These are phyloP conservation scores for Balakata baccata DNA, from an alignment of 345 rosid species.

Conservation along the genomic window DNA sequence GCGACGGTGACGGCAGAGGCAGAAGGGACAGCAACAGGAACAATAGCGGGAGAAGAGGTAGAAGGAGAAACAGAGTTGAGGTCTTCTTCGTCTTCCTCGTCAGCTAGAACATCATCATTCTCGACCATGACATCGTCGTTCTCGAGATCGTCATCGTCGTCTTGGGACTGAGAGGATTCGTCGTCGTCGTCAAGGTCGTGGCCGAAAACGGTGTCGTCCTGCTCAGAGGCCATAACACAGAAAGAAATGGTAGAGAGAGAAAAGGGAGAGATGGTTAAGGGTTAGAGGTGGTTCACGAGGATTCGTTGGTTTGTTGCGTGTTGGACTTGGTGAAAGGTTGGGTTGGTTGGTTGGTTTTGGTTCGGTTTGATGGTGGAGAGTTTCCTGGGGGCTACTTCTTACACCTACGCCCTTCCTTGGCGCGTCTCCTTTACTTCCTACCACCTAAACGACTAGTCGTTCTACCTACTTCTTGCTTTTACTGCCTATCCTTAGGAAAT, in stretches of 20 bases:
- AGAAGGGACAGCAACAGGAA: slow-evolving; percentile 11
- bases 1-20: slow-evolving; percentile 8
- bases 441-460: not conserved
- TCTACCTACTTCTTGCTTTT: no score
- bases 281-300: slow-evolving; percentile 16
- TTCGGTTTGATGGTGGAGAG: slow-evolving; percentile 10
- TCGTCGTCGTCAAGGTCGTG: slow-evolving; percentile 50
- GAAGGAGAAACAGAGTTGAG: slow-evolving; percentile 40
- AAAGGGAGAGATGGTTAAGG: slow-evolving; percentile 4
- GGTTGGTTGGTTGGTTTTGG: not conserved
- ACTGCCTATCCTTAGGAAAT: no score
- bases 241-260: slow-evolving; percentile 10
- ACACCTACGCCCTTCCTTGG: not conserved
- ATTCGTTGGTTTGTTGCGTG: slow-evolving; percentile 13
- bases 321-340: slow-evolving; percentile 1
- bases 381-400: not conserved
- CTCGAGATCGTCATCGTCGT: slow-evolving; percentile 53
- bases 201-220: slow-evolving; percentile 53
- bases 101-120: slow-evolving; percentile 39
- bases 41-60: slow-evolving; percentile 30
- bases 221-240: slow-evolving; percentile 53
- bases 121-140: slow-evolving; percentile 39
- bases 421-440: not conserved
- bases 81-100: slow-evolving; percentile 52
- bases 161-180: slow-evolving; percentile 34